Evolutionary conservation across 2,329 filamentous ascomycete species (phyloP), one percentile per base, ranked within the genome.

Genomic region (Pezicula neosporulosa): DNA sequence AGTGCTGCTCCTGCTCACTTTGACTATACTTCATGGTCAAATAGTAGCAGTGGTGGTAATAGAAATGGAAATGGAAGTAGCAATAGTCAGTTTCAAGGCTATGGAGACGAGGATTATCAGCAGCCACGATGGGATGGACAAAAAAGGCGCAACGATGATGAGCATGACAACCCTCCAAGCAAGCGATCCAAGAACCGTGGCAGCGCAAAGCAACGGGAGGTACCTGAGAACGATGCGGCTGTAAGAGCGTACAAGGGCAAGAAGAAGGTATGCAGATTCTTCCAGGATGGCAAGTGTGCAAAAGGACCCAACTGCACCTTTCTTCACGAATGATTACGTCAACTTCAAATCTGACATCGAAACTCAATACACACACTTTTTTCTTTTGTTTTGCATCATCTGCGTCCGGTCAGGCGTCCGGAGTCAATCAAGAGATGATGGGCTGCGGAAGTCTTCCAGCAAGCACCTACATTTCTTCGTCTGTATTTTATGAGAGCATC

Each of bases 291-390:
- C 13, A 85, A 84, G 63, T 90, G 87, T 69, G 82, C 81, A 6
- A 85, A 89, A 64, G 87, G 87, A 19, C 84, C 86, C 35, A 83
- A 83, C 61, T 90, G 87, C 71, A 89, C 86, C 2, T 90, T 86
- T 67, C 77, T 86, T 50, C 87, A 90, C 63, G 84, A 88, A 39
- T 61, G 60, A 44, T 28, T 27, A 27, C 42, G n/a, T 13, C 19
- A 12, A 28, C 24, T 13, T 16, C 27, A 16, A 30, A 44, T 16
- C 27, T 21, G 9, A 33, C 30, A 12, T 33, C 6, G 24, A 24
- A 24, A 4, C 24, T 24, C 3, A 6, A 24, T 33, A 33, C 30
- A 13, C 12, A 5, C 30, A 24, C 24, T 24, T 33, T 9, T 33
- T 33, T 33, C 30, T 13, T 33, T 33, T 33, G 30, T 33, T 33